Evolutionary conservation across 768 basidiomycete genomes (phyloP), one percentile per base, ranked within the genome.

Genomic region (Hydnomerulius pinastri): DNA sequence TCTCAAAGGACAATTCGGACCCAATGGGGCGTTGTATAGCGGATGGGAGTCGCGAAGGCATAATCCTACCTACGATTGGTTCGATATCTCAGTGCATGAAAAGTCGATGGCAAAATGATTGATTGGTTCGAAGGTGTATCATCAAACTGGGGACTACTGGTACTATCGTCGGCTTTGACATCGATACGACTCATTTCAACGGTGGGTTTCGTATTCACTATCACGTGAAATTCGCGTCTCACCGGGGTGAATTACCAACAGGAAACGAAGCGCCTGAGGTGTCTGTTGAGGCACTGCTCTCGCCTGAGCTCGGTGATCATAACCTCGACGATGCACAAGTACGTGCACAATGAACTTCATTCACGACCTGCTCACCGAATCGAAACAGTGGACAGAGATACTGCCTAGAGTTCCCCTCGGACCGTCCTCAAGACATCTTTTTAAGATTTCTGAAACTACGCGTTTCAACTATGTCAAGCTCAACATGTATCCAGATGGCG

Each of bases 401-500:
- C 78, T 98, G 15, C 87, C 93, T 0, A 83, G 74, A 60, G 82
- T 84, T 6, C 70, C 80, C 37, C 76, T 98, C 23, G 90, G 90
- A 3, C 96, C 97, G 7, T 83, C 79, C 54, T 85, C 87, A n/a
- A 79, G 87, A 46, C 97, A 99, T 67, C 76, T 98, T 28, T 98
- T 98, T 78, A 80, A 80, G 51, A 77, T 94, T 35, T 64, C 82
- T 13, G 64, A 74, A 11, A 80, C 81, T 1, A 48, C 65, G 2
- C 63, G 69, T 11, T 76, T 79, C 49, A 95, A 86, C 54, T 89
- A 87, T 67, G 85, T 99, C 51, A 97, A 91, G 69, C 82, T 99
- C 20, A 85, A 87, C 58, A 94, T 96, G 82, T 92, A 93, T 71
- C 97, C 97, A 3, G 97, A 99, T 61, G 97, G 97, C 33, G 97